phyloP scores from a whole-genome alignment of 495 filamentous ascomycete genomes.

The Neurospora sp. region DNA sequence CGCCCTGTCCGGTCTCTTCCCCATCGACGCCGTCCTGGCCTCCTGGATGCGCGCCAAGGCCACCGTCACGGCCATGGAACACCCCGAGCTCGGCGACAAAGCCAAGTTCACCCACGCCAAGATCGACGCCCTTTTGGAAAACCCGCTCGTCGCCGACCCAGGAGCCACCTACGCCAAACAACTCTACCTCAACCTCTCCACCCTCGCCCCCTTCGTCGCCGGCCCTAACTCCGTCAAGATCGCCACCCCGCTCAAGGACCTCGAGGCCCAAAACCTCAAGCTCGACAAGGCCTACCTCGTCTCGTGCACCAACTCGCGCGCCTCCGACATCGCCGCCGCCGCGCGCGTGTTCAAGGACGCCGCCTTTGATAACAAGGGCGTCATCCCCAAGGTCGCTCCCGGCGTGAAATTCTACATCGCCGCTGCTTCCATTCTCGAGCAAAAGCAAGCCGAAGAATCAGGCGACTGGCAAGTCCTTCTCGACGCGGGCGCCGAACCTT shows the following conservation, averaged over 20 bases:
- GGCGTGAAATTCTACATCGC: constrained; percentile 87
- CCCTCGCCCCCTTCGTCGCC: constrained; percentile 75
- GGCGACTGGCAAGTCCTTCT: constrained; percentile 85
- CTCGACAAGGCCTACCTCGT: constrained; percentile 85
- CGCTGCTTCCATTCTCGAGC: constrained; percentile 74
- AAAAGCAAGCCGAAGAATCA: constrained; percentile 62
- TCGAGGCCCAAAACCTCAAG: constrained; percentile 60
- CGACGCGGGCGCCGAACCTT: constrained; percentile 63
- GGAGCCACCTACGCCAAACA: constrained; percentile 76
- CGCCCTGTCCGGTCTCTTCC: constrained; percentile 66
- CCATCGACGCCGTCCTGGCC: constrained; percentile 63
- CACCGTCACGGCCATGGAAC: constrained; percentile 47
- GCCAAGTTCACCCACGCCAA: constrained; percentile 51
- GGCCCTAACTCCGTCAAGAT: constrained; percentile 91
- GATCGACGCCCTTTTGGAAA: constrained; percentile 61
- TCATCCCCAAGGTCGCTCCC: constrained; percentile 61
- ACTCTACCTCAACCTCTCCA: constrained; percentile 67
- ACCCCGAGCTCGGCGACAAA: constrained; percentile 27
- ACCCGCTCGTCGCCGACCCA: constrained; percentile 59
- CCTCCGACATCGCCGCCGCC: constrained; percentile 73
- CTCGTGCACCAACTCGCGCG: constrained; percentile 81
- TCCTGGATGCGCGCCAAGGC: constrained; percentile 74
- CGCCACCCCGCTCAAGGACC: constrained; percentile 64
- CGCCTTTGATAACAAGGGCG: constrained; percentile 35
- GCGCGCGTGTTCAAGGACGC: constrained; percentile 81